Percentiles rank a stretch among this genome's conserved stretches.
These are phyloP conservation scores for Nemania sp. DNA, from an alignment of 2,329 filamentous ascomycete genomes.

Conservation along the genomic window DNA sequence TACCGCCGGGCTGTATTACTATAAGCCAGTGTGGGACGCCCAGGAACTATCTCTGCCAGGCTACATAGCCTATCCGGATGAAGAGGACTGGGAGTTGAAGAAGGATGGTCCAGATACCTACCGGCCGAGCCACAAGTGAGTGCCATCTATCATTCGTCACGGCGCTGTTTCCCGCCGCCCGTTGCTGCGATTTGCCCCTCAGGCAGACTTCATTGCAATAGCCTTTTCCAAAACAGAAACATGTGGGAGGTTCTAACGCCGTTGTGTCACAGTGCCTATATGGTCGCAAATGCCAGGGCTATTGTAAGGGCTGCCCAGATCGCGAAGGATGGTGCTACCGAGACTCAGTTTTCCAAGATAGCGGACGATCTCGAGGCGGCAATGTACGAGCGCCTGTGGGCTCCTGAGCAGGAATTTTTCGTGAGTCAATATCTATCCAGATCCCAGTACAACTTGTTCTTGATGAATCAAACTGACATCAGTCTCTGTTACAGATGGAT, in stretches of 20 bases:
- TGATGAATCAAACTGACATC: constrained; percentile 3
- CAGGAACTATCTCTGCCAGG: constrained; percentile 48
- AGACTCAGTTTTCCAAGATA: constrained; percentile 40
- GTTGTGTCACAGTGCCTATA: constrained; percentile 40
- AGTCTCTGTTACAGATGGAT: constrained; percentile 21
- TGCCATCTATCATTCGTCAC: not conserved
- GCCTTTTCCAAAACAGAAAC: not conserved
- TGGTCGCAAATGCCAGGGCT: constrained; percentile 48
- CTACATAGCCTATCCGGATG: constrained; percentile 43
- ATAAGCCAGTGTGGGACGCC: constrained; percentile 49
- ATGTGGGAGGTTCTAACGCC: not conserved
- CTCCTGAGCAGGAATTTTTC: constrained; percentile 45
- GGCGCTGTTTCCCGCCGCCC: too few species aligned
- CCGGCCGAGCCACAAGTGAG: constrained; percentile 47
- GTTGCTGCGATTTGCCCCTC: not conserved
- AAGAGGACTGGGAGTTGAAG: constrained; percentile 38
- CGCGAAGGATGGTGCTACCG: constrained; percentile 39
- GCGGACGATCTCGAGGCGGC: constrained; percentile 43
- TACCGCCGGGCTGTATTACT: constrained; percentile 47
- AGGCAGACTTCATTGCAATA: not conserved
- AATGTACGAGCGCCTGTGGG: constrained; percentile 46
- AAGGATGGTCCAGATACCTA: constrained; percentile 48
- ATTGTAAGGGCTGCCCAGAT: constrained; percentile 45
- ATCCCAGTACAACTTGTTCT: not conserved
- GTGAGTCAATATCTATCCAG: constrained; percentile 28